phyloP scores from a whole-genome alignment of 2,329 filamentous ascomycete genomes.

The Cadophora luteo-olivacea region DNA sequence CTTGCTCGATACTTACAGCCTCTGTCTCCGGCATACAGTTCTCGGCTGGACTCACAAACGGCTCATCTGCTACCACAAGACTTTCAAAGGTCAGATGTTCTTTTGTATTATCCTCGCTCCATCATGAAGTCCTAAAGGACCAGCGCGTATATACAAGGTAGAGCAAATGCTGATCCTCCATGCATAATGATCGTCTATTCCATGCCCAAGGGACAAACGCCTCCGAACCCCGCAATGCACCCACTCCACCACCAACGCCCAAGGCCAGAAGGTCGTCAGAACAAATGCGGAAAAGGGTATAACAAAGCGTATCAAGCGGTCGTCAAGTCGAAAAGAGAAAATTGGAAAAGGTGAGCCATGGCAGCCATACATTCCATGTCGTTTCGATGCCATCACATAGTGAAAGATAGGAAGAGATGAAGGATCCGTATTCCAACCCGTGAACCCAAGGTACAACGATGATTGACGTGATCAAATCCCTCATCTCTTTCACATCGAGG shows the following conservation, averaged over 20 bases:
- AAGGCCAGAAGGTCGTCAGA: slow-evolving; percentile 9
- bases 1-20: too few relatives aligned
- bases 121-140: slow-evolving; percentile 1
- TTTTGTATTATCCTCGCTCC: slow-evolving; percentile 5
- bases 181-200: not conserved
- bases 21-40: too few relatives aligned
- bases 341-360: slow-evolving; percentile 10
- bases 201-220: not conserved
- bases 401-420: slow-evolving; percentile 24
- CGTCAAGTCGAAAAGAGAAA: slow-evolving; percentile 21
- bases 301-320: slow-evolving; percentile 16
- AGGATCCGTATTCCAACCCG: slow-evolving; percentile 19
- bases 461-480: slow-evolving; percentile 1
- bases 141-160: not conserved
- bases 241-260: slow-evolving; percentile 22
- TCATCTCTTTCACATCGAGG: slow-evolving; percentile 29
- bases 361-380: slow-evolving; percentile 14
- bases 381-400: slow-evolving; percentile 22
- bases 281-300: slow-evolving; percentile 24
- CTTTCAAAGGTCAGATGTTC: slow-evolving; percentile 4
- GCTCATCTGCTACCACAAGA: too few relatives aligned
- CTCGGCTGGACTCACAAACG: too few relatives aligned
- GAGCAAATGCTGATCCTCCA: slow-evolving; percentile 6
- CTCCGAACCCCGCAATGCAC: slow-evolving; percentile 1
- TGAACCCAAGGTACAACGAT: slow-evolving; percentile 17